These are phyloP conservation scores for Hypoxylon sp. DNA, from an alignment of 2,329 filamentous ascomycete genomes.

Conservation along the genomic window DNA sequence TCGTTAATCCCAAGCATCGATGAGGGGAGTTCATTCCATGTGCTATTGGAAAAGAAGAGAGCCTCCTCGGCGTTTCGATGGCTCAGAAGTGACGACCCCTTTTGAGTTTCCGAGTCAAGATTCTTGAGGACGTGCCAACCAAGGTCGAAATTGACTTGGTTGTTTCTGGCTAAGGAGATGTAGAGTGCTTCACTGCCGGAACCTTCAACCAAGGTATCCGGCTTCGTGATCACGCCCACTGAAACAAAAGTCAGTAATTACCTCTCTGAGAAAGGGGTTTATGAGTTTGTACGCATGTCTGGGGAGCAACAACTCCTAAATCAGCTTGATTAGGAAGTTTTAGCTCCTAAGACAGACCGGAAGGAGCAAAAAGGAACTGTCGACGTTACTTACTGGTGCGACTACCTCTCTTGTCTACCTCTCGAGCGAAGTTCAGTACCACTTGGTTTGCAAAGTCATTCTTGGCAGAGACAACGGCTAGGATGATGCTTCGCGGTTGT, in stretches of 20 bases:
- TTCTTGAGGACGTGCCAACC: slow-evolving; percentile 69
- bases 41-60: slow-evolving; percentile 59
- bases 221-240: slow-evolving; percentile 65
- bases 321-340: background rate
- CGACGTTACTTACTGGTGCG: slow-evolving; percentile 54
- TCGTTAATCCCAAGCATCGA: slow-evolving; percentile 61
- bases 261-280: background rate
- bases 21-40: slow-evolving; percentile 56
- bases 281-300: background rate
- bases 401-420: slow-evolving; percentile 50
- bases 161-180: slow-evolving; percentile 60
- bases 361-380: background rate
- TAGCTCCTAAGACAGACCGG: background rate
- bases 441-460: slow-evolving; percentile 71
- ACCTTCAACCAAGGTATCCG: slow-evolving; percentile 54
- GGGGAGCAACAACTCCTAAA: background rate
- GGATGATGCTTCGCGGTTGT: slow-evolving; percentile 68
- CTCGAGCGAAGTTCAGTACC: slow-evolving; percentile 64
- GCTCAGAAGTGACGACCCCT: slow-evolving; percentile 47
- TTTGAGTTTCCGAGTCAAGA: slow-evolving; percentile 55
- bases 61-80: slow-evolving; percentile 58
- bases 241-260: background rate
- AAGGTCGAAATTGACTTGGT: slow-evolving; percentile 61
- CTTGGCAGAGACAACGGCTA: slow-evolving; percentile 69
- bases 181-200: slow-evolving; percentile 59